These are phyloP conservation scores for Hypoxylon cercidicola DNA, from an alignment of 495 filamentous ascomycete genomes.

Conservation along the genomic window DNA sequence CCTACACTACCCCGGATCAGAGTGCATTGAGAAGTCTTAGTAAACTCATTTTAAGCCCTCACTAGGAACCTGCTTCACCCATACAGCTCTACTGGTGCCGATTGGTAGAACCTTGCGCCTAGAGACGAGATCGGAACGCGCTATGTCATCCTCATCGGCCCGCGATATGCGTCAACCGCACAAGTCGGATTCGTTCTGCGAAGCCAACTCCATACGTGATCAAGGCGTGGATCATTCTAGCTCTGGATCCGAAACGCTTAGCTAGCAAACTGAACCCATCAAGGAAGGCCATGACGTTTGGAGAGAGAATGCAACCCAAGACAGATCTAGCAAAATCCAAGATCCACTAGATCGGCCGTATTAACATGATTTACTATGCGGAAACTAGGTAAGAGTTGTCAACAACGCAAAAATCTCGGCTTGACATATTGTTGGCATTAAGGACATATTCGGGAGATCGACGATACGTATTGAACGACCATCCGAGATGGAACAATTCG, in stretches of 20 bases:
- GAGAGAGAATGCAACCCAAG: constrained; percentile 1
- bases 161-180: constrained; percentile 14
- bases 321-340: background rate
- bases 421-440: constrained; percentile 10
- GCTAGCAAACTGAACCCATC: background rate
- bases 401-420: background rate
- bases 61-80: constrained; percentile 1
- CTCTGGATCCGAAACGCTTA: background rate
- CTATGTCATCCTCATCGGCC: constrained; percentile 28
- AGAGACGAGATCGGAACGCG: constrained; percentile 3
- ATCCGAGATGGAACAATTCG: background rate
- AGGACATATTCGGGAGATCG: background rate
- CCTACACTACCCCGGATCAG: constrained; percentile 8
- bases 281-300: background rate
- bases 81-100: constrained; percentile 11
- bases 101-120: background rate
- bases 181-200: constrained; percentile 1
- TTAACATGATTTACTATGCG: background rate
- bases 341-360: background rate
- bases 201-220: background rate
- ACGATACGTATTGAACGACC: background rate
- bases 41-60: background rate
- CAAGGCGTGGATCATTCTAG: background rate
- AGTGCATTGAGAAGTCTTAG: background rate
- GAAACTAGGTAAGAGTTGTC: background rate